These are phyloP conservation scores for Knufia fluminis DNA, from an alignment of 2,329 filamentous ascomycete genomes.

Conservation along the genomic window DNA sequence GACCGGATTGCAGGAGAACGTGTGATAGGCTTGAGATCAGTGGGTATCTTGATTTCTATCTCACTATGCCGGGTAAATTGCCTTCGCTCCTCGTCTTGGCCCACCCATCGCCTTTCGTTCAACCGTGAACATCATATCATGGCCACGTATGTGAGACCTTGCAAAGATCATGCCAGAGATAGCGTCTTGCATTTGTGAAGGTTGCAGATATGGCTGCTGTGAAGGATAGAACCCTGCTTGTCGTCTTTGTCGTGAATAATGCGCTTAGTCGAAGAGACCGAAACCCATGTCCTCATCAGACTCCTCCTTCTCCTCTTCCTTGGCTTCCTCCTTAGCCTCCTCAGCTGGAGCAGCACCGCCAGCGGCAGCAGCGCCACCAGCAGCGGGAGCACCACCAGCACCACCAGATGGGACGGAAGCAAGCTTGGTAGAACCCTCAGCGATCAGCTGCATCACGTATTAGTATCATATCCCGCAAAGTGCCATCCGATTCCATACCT, in stretches of 20 bases:
- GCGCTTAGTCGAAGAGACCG: slow-evolving; percentile 57
- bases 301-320: slow-evolving; percentile 72
- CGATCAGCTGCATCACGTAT: slow-evolving; percentile 63
- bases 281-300: slow-evolving; percentile 67
- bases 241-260: not conserved
- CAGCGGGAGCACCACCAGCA: slow-evolving; percentile 54
- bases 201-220: not conserved
- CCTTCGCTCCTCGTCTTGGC: not conserved
- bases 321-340: slow-evolving; percentile 93
- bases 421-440: slow-evolving; percentile 84
- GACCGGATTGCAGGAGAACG: no score
- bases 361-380: slow-evolving; percentile 56
- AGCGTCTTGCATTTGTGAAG: no score
- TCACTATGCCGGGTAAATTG: not conserved
- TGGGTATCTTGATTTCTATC: slow-evolving; percentile 6
- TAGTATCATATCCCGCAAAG: slow-evolving; percentile 24
- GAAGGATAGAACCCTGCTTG: not conserved
- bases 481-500: slow-evolving; percentile 46
- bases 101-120: not conserved
- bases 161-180: no score
- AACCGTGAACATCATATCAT: not conserved
- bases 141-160: not conserved
- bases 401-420: slow-evolving; percentile 94
- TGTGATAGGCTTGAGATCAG: not conserved
- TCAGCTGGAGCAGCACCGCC: slow-evolving; percentile 73